Evolutionary conservation across 2,329 filamentous ascomycete species (phyloP).

Genomic region (Emmonsia crescens): DNA sequence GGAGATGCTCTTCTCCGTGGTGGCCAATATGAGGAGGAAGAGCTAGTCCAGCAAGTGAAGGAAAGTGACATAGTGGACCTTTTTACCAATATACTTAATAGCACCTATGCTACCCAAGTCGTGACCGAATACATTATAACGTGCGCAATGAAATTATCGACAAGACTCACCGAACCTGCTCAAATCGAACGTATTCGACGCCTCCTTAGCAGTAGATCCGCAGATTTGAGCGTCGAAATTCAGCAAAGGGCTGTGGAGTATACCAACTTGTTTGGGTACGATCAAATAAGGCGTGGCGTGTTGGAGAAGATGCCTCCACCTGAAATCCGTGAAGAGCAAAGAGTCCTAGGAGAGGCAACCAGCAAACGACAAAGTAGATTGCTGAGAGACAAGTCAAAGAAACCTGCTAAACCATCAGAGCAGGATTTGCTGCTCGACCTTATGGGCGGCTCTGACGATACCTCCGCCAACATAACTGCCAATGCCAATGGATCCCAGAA

Average conservation of each 20-base stretch:
- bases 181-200: constrained; percentile 78
- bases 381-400: constrained; percentile 63
- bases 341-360: constrained; percentile 74
- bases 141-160: constrained; percentile 87
- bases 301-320: constrained; percentile 96
- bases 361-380: constrained; percentile 49
- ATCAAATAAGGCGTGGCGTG: constrained; percentile 77
- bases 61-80: constrained; percentile 86
- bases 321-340: constrained; percentile 89
- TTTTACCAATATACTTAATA: constrained; percentile 86
- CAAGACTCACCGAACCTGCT: constrained; percentile 68
- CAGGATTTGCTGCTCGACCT: constrained; percentile 86
- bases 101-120: constrained; percentile 83
- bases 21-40: constrained; percentile 88
- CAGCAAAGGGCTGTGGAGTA: constrained; percentile 96
- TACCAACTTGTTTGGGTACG: constrained; percentile 82
- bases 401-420: constrained; percentile 69
- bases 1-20: constrained; percentile 81
- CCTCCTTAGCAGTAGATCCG: constrained; percentile 65
- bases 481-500: constrained; percentile 51
- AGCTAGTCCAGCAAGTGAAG: constrained; percentile 69
- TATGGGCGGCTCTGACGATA: constrained; percentile 70
- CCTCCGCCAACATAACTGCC: constrained; percentile 45
- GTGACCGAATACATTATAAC: constrained; percentile 95
- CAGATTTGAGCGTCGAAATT: constrained; percentile 86